Evolutionary conservation across 108 stramenopile genomes (phyloP).

Genomic region (Nitzschia putrida): DNA sequence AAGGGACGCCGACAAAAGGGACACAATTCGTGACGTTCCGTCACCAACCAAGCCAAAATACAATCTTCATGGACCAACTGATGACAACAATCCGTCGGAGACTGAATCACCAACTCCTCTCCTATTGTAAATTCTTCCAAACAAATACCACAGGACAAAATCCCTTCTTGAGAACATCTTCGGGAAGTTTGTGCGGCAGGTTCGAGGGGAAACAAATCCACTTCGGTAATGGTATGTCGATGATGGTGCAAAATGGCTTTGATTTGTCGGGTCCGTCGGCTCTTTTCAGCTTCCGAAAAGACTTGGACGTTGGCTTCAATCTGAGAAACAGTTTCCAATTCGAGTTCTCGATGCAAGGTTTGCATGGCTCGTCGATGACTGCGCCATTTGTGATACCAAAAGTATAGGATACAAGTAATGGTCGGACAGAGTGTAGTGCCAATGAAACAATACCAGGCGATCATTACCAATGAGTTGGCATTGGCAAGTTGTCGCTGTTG

Average conservation of each 20-base stretch:
- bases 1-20: conserved; percentile 25
- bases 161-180: background rate
- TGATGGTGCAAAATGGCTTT: background rate
- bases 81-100: conserved; percentile 7
- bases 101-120: conserved; percentile 7
- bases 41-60: conserved; percentile 23
- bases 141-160: conserved; percentile 19
- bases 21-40: conserved; percentile 8
- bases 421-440: background rate
- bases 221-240: background rate
- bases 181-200: no score
- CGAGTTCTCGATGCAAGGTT: background rate
- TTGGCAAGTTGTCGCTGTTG: background rate
- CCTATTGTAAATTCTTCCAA: conserved; percentile 11
- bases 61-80: conserved; percentile 31
- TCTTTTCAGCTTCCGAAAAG: conserved; percentile 14
- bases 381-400: conserved; percentile 13
- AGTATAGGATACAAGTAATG: background rate
- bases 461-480: background rate
- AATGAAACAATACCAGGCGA: conserved; percentile 31
- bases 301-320: conserved; percentile 25
- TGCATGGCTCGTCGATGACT: conserved; percentile 12
- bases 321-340: conserved; percentile 14
- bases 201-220: background rate
- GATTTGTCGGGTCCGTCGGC: background rate